Base-by-base conservation (phyloP, 208 protist genomes). In the Trypanosoma boissoni region DNA sequence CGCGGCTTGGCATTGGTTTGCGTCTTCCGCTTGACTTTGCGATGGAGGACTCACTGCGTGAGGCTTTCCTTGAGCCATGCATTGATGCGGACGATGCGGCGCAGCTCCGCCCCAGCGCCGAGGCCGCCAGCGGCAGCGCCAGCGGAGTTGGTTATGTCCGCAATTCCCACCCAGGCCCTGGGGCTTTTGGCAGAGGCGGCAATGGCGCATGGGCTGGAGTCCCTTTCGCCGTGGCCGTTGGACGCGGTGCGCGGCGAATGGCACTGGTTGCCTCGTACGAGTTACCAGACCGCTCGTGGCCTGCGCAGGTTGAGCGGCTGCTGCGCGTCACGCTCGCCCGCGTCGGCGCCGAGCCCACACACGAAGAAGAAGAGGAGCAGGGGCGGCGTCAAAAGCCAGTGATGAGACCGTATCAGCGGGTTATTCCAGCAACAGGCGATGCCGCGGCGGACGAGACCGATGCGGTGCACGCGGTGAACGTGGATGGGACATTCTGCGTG, bases 21-120 rank as follows among this genome's bases (percentile, higher is more conserved):
- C 83, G 86, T 53, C 71, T 94, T 2, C 78, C 88, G 3, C 68
- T 91, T 23, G 78, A 88, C 59, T 94, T 91, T 50, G 49, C 70
- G 2, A 66, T 89, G 29, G 59, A 58, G 34, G 66, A 76, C 36
- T 54, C 72, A 68, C 64, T 85, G 26, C 68, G 51, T 51, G 79
- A 72, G 64, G 57, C 53, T 51, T 60, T 61, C 46, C n/a, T n/a
- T n/a, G n/a, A n/a, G n/a, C n/a, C n/a, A n/a, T n/a, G n/a, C n/a
- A n/a, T n/a, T n/a, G n/a, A n/a, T n/a, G n/a, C n/a, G n/a, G n/a
- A 51, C 21, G 49, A 64, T 16, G 56, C 51, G 56, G 50, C 66
- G 20, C 55, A 71, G 51, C 46, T 58, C 20, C 52, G 46, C 46
- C 61, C 54, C n/a, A 68, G 44, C 24, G 10, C 18, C 28, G 37